These are phyloP conservation scores for Aureoboletus auriporus DNA, from an alignment of 768 basidiomycete genomes.

Conservation along the genomic window DNA sequence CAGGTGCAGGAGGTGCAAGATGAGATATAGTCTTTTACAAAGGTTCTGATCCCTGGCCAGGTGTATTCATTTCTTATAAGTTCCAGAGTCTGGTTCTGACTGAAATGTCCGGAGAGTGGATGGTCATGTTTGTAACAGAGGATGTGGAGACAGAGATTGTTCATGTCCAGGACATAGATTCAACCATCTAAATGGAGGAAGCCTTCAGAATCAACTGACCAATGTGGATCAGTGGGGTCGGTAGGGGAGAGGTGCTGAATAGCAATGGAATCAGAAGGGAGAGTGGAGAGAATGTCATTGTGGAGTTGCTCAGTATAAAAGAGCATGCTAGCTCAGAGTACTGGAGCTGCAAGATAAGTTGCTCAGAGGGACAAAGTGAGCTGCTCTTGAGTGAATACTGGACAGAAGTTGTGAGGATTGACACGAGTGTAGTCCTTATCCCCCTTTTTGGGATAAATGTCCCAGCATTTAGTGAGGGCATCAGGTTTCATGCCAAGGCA, in stretches of 20 bases:
- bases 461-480: background rate
- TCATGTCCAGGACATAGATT: background rate
- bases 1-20: background rate
- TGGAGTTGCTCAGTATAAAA: background rate
- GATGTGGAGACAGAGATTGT: background rate
- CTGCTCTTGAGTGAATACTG: too few relatives aligned
- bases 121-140: background rate
- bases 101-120: background rate
- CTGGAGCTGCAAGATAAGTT: background rate
- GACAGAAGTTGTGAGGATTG: background rate
- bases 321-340: too few relatives aligned
- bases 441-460: conserved; percentile 4
- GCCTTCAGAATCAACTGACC: background rate
- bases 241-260: background rate
- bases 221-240: background rate
- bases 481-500: background rate
- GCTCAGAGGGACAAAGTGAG: background rate
- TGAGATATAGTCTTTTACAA: background rate
- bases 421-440: background rate
- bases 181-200: background rate
- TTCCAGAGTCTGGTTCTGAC: too few relatives aligned
- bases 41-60: background rate
- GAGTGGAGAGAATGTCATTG: background rate
- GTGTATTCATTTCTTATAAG: background rate
- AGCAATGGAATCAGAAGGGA: background rate